Evolutionary conservation across 129 eudicot genomes (phyloP).

Genomic region (Flaveria robusta): DNA sequence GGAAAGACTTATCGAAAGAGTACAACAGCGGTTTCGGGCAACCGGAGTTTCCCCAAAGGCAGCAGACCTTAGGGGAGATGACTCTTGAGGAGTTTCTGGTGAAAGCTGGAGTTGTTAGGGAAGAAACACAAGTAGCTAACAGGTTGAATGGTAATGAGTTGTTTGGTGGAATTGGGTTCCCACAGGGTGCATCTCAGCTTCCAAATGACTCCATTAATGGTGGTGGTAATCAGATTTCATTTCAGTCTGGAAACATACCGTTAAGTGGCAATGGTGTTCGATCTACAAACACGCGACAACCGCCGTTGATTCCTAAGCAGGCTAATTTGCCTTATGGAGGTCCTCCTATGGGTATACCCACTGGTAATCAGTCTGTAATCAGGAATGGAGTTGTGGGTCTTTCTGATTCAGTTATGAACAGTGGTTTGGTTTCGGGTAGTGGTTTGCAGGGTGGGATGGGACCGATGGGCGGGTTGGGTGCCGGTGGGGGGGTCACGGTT

Average conservation of each 20-base stretch:
- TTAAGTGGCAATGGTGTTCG: conserved; percentile 68
- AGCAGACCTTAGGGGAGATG: conserved; percentile 86
- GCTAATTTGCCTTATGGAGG: conserved; percentile 52
- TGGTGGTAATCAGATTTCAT: conserved; percentile 49
- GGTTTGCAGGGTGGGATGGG: conserved; percentile 61
- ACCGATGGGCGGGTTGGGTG: conserved; percentile 59
- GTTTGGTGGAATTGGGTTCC: conserved; percentile 55
- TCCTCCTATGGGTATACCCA: conserved; percentile 59
- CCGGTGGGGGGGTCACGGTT: conserved; percentile 56
- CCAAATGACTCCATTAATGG: conserved; percentile 31
- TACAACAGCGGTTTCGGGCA: conserved; percentile 40
- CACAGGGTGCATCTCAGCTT: conserved; percentile 35
- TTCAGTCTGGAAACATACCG: conserved; percentile 59
- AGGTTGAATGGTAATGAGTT: too few species aligned
- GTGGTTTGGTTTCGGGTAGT: conserved; percentile 45
- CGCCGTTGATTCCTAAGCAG: conserved; percentile 39
- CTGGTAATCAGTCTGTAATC: conserved; percentile 50
- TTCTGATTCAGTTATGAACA: conserved; percentile 48
- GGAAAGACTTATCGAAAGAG: conserved; percentile 77
- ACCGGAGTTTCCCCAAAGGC: conserved; percentile 58
- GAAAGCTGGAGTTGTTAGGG: conserved; percentile 93
- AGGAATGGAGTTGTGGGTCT: conserved; percentile 66
- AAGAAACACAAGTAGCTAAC: conserved; percentile 50
- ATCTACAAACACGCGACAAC: conserved; percentile 51
- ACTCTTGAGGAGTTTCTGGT: conserved; percentile 89